Base-by-base conservation (phyloP, 805 yeast species). In the Candida oleophila region DNA sequence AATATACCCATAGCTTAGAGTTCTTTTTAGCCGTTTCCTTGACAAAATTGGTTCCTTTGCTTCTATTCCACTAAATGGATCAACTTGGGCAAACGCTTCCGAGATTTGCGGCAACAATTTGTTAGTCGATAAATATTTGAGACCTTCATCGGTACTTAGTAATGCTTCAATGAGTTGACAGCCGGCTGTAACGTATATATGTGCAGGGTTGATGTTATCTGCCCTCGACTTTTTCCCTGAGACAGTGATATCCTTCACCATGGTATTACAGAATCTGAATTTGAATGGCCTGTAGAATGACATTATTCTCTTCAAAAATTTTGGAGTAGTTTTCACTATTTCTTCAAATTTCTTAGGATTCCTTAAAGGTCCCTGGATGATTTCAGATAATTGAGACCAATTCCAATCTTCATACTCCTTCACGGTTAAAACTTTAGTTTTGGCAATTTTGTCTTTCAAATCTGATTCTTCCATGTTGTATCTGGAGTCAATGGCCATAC, bases 261-360 rank as follows among this genome's bases (percentile, higher is more conserved):
- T 3, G 9, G 36, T 28, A 21, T 64, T 65, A 41, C 72, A 66
- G 63, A 90, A 92, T 46, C 97, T 71, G 56, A 84, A 82, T 65
- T 95, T 91, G 68, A 91, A 86, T 0, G 99, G 99, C 45, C 98
- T 74, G 61, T 83, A 92, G 61, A 92, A 94, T 1, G 96, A 87
- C 55, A 91, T 63, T 21, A 94, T 62, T 46, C 97, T 69, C 59
- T 92, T 91, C 60, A 91, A 74, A 56, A 94, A 89, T 57, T 91
- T 92, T 0, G 97, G 89, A 2, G 85, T 83, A 55, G 78, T 82
- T 39, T 72, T 76, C 32, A 82, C 74, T 1, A 86, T 71, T 47
- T 92, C 98, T 28, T 89, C 96, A 38, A 94, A 73, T 42, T 89
- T 71, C 52, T 73, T 80, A 0, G 87, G 84, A 55, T 81, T 84